These are phyloP conservation scores for Penicillium argentinense DNA, from an alignment of 495 filamentous ascomycete genomes.

Conservation along the genomic window DNA sequence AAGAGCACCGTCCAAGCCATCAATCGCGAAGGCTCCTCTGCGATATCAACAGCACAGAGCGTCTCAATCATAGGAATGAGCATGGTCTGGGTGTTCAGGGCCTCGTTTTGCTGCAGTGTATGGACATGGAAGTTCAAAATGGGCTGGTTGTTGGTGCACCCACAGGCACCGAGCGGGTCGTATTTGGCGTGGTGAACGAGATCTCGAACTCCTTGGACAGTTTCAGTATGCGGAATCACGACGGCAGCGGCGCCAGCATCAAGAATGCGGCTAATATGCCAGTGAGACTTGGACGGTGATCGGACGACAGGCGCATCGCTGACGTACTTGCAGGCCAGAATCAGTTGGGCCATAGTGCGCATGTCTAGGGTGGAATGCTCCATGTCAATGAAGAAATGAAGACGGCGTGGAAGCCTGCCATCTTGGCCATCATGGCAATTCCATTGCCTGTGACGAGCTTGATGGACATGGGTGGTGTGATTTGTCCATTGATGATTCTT, in stretches of 20 bases:
- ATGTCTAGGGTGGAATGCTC: slow-evolving; percentile 26
- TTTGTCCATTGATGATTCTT: slow-evolving; percentile 26
- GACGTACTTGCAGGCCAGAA: slow-evolving; percentile 27
- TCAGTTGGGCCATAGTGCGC: slow-evolving; percentile 22
- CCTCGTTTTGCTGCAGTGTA: slow-evolving; percentile 23
- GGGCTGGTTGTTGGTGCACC: slow-evolving; percentile 26
- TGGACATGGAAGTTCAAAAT: slow-evolving; percentile 24
- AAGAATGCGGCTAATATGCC: slow-evolving; percentile 31
- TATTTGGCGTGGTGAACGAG: slow-evolving; percentile 30
- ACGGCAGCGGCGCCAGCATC: slow-evolving; percentile 32
- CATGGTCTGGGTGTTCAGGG: slow-evolving; percentile 28
- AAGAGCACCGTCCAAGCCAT: slow-evolving; percentile 31
- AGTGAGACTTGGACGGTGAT: slow-evolving; percentile 30
- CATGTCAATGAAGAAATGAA: slow-evolving; percentile 39
- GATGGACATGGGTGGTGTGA: slow-evolving; percentile 28
- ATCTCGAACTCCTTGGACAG: slow-evolving; percentile 27
- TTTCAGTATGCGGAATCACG: slow-evolving; percentile 31
- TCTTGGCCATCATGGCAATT: slow-evolving; percentile 27
- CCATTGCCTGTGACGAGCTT: slow-evolving; percentile 26
- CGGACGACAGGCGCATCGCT: slow-evolving; percentile 31
- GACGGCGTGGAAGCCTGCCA: slow-evolving; percentile 31
- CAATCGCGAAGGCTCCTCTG: slow-evolving; percentile 29
- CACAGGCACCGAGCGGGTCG: slow-evolving; percentile 23
- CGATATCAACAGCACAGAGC: slow-evolving; percentile 23
- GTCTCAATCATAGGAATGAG: slow-evolving; percentile 38